Evolutionary conservation across 2,329 filamentous ascomycete genomes (phyloP), one percentile per base, ranked within the genome.

Genomic region (Sporothrix dimorphospora): DNA sequence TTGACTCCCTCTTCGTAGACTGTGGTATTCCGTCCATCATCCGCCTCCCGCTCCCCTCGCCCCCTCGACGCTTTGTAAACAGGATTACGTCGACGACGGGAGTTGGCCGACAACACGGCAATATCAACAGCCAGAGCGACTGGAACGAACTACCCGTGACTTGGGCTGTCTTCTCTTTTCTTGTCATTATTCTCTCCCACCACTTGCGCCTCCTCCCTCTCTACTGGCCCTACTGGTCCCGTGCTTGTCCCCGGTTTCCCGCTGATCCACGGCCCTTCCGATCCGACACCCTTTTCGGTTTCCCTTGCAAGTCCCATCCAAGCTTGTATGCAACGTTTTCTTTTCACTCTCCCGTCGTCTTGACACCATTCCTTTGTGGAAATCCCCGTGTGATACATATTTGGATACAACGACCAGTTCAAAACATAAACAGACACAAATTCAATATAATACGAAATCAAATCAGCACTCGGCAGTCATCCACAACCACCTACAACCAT

Each of bases 211-310:
- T 11, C 30, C 55, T 59, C 30, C 30, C 8, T 57, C 12, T 34
- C 34, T 27, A 40, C 24, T 55, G 24, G 53, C 12, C 57, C 34
- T 27, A 40, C 24, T 55, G 24, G 53, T 55, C 27, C 53, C 55
- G 30, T 59, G 55, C 59, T 7, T 21, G 30, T 5, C n/a, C 30
- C 30, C 55, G 14, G 30, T 59, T 65, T 47, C 61, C 61, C 40
- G 59, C 65, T 51, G 65, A 30, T 42, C 47, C 12, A 53, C 65
- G 66, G 63, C 11, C 42, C 51, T 57, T 57, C 49, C 67, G 67
- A 69, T 47, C 66, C 67, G 67, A 69, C 38, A 21, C 34, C 67
- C 51, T 69, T 57, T 53, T 69, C 66, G 66, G 49, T 65, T 42
- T 21, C 57, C n/a, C 38, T 40, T 11, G 38, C 57, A 63, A 34